phyloP scores from a whole-genome alignment of 2,329 filamentous ascomycete species.

The Aspergillus fischeri region DNA sequence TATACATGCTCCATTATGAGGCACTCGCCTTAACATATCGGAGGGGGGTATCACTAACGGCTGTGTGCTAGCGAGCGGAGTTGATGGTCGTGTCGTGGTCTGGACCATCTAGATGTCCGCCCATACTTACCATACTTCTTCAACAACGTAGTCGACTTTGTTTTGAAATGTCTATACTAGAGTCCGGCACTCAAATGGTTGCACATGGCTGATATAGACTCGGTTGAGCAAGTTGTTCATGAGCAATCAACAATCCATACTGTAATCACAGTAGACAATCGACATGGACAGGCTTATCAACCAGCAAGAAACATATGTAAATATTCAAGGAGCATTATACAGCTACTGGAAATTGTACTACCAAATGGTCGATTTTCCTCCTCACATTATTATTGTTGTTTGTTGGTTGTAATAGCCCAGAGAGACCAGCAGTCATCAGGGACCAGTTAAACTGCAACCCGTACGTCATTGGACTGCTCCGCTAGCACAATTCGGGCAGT shows the following conservation, averaged over 20 bases:
- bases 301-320: neutral
- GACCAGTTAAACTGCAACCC: too few species aligned
- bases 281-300: neutral
- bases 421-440: too few species aligned
- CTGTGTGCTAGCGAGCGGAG: conserved; percentile 62
- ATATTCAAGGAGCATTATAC: neutral
- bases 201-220: neutral
- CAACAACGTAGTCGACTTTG: neutral
- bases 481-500: neutral
- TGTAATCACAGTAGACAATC: neutral
- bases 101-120: conserved; percentile 57
- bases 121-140: neutral
- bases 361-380: too few species aligned
- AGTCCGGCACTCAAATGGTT: neutral
- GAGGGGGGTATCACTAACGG: conserved; percentile 12
- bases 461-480: neutral
- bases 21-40: neutral
- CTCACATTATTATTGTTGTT: too few species aligned
- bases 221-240: neutral
- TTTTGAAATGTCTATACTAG: neutral
- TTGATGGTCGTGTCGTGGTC: conserved; percentile 77
- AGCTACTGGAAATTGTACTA: too few species aligned
- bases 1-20: neutral
- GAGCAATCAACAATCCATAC: neutral
- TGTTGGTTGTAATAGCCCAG: too few species aligned